Evolutionary conservation across 495 filamentous ascomycete species (phyloP).

Genomic region (Penicillium diatomitis): DNA sequence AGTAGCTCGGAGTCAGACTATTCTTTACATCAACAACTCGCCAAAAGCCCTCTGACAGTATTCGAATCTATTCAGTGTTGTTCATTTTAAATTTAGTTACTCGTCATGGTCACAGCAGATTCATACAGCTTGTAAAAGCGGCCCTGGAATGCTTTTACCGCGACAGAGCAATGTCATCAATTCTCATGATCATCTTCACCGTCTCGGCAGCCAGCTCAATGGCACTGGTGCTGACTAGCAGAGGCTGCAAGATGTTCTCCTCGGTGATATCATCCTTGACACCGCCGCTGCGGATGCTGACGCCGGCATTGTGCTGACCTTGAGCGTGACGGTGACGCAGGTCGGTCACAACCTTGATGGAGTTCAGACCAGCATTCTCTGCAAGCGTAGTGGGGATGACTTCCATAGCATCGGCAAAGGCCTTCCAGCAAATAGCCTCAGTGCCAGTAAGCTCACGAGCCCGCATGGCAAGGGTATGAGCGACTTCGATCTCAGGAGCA

Average conservation of each 20-base stretch:
- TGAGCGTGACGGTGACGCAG: slow-evolving; percentile 85
- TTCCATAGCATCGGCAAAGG: slow-evolving; percentile 95
- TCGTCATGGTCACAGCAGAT: slow-evolving; percentile 19
- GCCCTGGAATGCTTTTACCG: slow-evolving; percentile 31
- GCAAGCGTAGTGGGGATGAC: slow-evolving; percentile 94
- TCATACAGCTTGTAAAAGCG: slow-evolving; percentile 20
- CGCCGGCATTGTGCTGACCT: slow-evolving; percentile 90
- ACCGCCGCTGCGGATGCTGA: slow-evolving; percentile 93
- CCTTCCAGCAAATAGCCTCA: slow-evolving; percentile 96
- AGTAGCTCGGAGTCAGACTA: too few relatives aligned
- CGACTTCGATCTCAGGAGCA: slow-evolving; percentile 91
- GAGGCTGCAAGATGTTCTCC: slow-evolving; percentile 93
- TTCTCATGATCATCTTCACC: slow-evolving; percentile 96
- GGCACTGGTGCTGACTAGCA: slow-evolving; percentile 92
- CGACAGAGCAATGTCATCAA: slow-evolving; percentile 83
- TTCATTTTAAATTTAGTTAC: slow-evolving; percentile 19
- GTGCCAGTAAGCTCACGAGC: slow-evolving; percentile 79
- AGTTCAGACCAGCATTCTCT: slow-evolving; percentile 94
- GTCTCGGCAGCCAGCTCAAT: slow-evolving; percentile 96
- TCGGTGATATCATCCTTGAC: slow-evolving; percentile 92
- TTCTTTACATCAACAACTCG: too few relatives aligned
- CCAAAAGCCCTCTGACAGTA: too few relatives aligned
- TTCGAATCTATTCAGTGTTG: slow-evolving; percentile 5
- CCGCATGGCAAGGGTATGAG: slow-evolving; percentile 67
- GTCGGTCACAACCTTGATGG: slow-evolving; percentile 98